These are phyloP conservation scores for Xylaria castorea DNA, from an alignment of 495 filamentous ascomycete species.

Conservation along the genomic window DNA sequence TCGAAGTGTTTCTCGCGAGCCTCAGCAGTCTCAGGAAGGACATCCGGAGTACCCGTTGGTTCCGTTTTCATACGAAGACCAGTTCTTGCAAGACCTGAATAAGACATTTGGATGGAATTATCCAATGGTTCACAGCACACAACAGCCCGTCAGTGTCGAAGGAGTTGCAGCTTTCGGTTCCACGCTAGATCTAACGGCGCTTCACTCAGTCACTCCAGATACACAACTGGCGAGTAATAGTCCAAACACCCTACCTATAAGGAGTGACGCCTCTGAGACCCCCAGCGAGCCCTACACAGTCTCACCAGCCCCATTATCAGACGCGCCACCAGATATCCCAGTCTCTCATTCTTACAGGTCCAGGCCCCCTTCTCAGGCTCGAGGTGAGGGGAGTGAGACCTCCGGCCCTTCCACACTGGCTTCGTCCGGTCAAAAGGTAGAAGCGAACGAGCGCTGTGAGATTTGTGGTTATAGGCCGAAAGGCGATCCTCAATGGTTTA, in stretches of 20 bases:
- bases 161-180: conserved; percentile 18
- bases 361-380: conserved; percentile 26
- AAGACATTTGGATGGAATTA: conserved; percentile 22
- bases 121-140: conserved; percentile 1
- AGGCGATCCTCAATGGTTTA: conserved; percentile 60
- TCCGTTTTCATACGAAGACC: conserved; percentile 22
- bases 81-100: conserved; percentile 32
- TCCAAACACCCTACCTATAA: conserved; percentile 28
- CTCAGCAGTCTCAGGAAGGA: conserved; percentile 31
- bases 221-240: conserved; percentile 19
- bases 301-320: conserved; percentile 33
- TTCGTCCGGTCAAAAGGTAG: conserved; percentile 40
- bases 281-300: conserved; percentile 30
- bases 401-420: conserved; percentile 20
- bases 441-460: conserved; percentile 51
- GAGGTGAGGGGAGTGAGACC: conserved; percentile 23
- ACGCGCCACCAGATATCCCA: conserved; percentile 15
- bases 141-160: background rate
- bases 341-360: conserved; percentile 28
- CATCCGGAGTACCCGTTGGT: conserved; percentile 25
- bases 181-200: conserved; percentile 18
- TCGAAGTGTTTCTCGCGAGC: conserved; percentile 27
- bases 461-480: conserved; percentile 58
- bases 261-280: conserved; percentile 32
- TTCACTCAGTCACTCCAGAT: conserved; percentile 26